phyloP scores from a whole-genome alignment of 352 stramenopile genomes.

The Plasmopara muralis region DNA sequence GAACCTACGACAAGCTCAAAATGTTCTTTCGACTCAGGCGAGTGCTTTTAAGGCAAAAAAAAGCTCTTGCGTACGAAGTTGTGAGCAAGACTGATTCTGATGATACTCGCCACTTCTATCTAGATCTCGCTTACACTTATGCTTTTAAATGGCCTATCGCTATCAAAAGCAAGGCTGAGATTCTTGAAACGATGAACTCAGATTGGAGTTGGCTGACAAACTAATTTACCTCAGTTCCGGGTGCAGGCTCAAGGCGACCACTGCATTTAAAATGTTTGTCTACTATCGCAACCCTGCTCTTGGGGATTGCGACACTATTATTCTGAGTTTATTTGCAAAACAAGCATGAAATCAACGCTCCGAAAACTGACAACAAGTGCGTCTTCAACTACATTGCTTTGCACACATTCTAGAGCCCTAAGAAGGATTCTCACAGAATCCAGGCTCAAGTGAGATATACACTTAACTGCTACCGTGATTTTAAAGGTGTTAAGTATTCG shows the following conservation, averaged over 20 bases:
- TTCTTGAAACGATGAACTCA: conserved; percentile 7
- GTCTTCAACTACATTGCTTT: conserved; percentile 6
- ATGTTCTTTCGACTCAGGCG: no score
- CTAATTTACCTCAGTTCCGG: conserved; percentile 11
- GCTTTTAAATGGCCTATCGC: conserved; percentile 20
- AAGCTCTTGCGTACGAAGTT: conserved; percentile 4
- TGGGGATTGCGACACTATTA: conserved; percentile 6
- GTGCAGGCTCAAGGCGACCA: conserved; percentile 14
- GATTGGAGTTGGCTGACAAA: conserved; percentile 18
- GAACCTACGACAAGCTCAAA: no score
- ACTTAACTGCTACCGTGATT: conserved; percentile 3
- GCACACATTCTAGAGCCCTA: conserved; percentile 1
- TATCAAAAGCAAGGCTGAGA: conserved; percentile 16
- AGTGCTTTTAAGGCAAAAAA: not conserved
- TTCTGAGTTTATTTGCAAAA: not conserved
- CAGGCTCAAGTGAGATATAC: conserved; percentile 2
- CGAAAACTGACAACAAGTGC: not conserved
- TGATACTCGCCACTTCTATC: conserved; percentile 1
- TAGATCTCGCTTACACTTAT: conserved; percentile 24
- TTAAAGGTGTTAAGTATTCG: conserved; percentile 4
- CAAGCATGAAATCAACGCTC: not conserved
- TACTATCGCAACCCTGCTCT: conserved; percentile 15
- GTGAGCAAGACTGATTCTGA: conserved; percentile 3
- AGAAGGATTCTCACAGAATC: conserved; percentile 8
- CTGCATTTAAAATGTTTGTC: conserved; percentile 14